Evolutionary conservation across 148 eudicot genomes (phyloP).

Genomic region (Bassia scoparia): DNA sequence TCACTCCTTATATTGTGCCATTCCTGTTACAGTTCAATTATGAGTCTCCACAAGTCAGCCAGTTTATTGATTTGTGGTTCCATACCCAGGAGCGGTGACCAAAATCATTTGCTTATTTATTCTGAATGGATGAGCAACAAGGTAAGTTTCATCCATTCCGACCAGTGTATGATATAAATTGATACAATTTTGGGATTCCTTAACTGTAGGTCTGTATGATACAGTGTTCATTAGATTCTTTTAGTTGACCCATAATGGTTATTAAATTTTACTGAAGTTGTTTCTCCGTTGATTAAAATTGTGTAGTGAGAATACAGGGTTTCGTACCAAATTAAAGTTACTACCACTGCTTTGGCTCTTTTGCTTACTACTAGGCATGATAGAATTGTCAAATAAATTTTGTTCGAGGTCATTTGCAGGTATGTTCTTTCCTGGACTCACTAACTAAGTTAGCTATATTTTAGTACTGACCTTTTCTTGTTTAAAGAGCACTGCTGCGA

Average conservation of each 20-base stretch:
- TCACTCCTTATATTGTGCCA: background rate
- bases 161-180: background rate
- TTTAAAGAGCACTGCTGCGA: conserved; percentile 75
- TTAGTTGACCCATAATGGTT: background rate
- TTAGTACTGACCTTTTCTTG: conserved; percentile 26
- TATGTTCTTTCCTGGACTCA: conserved; percentile 24
- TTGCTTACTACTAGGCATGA: conserved; percentile 77
- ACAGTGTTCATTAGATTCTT: too few species aligned
- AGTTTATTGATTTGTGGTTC: conserved; percentile 75
- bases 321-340: conserved; percentile 88
- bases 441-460: background rate
- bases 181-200: background rate
- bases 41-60: conserved; percentile 81
- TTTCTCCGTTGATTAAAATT: conserved; percentile 1
- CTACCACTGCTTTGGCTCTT: conserved; percentile 87
- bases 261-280: background rate
- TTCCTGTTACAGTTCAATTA: conserved; percentile 62
- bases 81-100: conserved; percentile 62
- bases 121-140: conserved; percentile 88
- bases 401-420: conserved; percentile 88
- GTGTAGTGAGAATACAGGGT: conserved; percentile 88
- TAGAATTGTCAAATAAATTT: conserved; percentile 56
- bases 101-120: conserved; percentile 74
- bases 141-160: conserved; percentile 38
- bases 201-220: background rate